Percentiles rank a stretch among this genome's conserved stretches.
These are phyloP conservation scores for Chaetomidium leptoderma DNA, from an alignment of 495 filamentous ascomycete species.

Conservation along the genomic window DNA sequence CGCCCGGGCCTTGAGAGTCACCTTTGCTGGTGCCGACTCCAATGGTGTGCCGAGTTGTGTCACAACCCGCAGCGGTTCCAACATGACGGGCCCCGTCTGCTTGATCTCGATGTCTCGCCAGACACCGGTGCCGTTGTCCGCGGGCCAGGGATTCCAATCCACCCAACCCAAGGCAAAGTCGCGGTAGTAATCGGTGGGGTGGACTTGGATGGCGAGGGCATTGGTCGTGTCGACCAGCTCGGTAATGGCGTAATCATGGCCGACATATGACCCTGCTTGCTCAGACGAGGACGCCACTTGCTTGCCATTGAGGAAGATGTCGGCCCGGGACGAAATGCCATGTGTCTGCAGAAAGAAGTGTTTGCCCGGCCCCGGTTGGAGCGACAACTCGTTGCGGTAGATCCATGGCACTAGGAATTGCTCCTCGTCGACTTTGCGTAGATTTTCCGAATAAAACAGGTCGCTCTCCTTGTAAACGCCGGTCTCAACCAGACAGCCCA, in stretches of 20 bases:
- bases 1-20: slow-evolving; percentile 46
- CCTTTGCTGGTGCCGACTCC: slow-evolving; percentile 31
- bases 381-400: slow-evolving; percentile 54
- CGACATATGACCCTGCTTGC: slow-evolving; percentile 56
- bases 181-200: slow-evolving; percentile 56
- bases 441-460: slow-evolving; percentile 56
- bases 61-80: slow-evolving; percentile 48
- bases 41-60: slow-evolving; percentile 39
- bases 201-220: slow-evolving; percentile 49
- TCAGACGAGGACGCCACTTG: slow-evolving; percentile 43
- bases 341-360: slow-evolving; percentile 54
- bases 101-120: slow-evolving; percentile 60
- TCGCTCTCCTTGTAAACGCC: slow-evolving; percentile 52
- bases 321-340: slow-evolving; percentile 58
- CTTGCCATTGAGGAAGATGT: slow-evolving; percentile 58
- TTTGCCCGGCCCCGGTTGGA: slow-evolving; percentile 36
- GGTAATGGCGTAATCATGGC: slow-evolving; percentile 54
- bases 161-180: slow-evolving; percentile 59
- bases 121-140: slow-evolving; percentile 55
- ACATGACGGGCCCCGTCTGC: slow-evolving; percentile 51
- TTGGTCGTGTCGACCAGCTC: slow-evolving; percentile 38
- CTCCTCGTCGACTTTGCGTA: slow-evolving; percentile 40
- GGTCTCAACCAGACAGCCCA: slow-evolving; percentile 54
- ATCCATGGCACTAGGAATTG: slow-evolving; percentile 57
- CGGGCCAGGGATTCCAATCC: slow-evolving; percentile 64